Evolutionary conservation across 306 rosid species (phyloP), one percentile per base, ranked within the genome.

Genomic region (Purshia tridentata): DNA sequence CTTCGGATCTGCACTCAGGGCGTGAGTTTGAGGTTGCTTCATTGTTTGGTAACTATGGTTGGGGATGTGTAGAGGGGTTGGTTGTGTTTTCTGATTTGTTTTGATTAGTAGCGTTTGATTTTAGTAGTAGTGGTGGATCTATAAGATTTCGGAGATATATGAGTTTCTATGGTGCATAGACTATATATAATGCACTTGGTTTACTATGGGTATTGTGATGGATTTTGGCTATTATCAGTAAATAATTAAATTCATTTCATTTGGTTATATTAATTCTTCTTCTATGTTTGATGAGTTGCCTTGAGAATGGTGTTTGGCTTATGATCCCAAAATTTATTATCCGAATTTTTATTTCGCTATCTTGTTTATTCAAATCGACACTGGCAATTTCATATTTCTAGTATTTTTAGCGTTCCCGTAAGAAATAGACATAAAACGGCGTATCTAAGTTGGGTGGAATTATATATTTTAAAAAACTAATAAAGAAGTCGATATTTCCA

Each of bases 1-100:
- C 55, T 81, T 90, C 73, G 96, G 99, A 61, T 88, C 96, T 81
- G 76, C 85, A 16, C 81, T 81, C 71, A 72, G 85, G 86, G 85
- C 68, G 75, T 91, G 87, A 94, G 80, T n/a, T 42, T 1, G 7
- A 35, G 60, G 6, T 68, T 18, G 16, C 5, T 29, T 3, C 39
- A 23, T 23, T 23, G 35, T 2, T 23, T 23, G 35, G 35, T 23
- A 8, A 23, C 9, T 15, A 4, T 10, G 55, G 52, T 2, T 53
- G 58, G 71, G 73, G 68, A 14, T 58, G 78, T 78, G 74, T 82
- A 71, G 78, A 56, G 78, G 68, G 77, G 10, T 23, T 23, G 47
- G 77, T 65, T 65, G 62, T 77, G 75, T 48, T 57, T 37, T 62
- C 20, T 57, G 63, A 60, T 61, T 67, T 74, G 52, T 67, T 69